Conservation (phyloP, 2,329 filamentous ascomycete genomes). For the Colletotrichum simmondsii region DNA sequence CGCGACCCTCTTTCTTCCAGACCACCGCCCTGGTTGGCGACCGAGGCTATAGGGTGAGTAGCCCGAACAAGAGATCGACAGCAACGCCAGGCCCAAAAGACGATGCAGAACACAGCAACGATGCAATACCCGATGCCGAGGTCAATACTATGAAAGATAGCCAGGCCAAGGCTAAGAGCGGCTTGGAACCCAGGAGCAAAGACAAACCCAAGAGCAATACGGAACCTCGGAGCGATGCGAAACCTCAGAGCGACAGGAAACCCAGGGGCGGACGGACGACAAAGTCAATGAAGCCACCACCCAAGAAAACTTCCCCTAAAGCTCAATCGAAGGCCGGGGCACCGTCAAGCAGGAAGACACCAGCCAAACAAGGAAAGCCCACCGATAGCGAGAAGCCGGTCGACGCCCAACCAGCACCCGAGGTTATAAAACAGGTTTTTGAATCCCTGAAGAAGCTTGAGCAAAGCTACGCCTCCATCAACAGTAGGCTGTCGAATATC, state of each 20-base stretch:
- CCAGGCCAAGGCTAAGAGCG: background rate
- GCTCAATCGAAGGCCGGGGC: no score
- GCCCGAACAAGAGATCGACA: background rate
- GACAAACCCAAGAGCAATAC: background rate
- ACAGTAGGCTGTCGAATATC: slow-evolving; percentile 7
- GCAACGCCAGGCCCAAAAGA: background rate
- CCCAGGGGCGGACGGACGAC: background rate
- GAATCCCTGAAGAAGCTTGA: slow-evolving; percentile 20
- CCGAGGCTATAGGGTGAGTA: slow-evolving; percentile 10
- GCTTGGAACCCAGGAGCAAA: background rate
- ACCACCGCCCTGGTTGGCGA: background rate
- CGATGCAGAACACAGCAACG: background rate
- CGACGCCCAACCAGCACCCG: background rate
- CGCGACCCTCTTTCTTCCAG: background rate
- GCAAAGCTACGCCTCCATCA: slow-evolving; percentile 19
- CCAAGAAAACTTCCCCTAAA: background rate
- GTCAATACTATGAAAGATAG: background rate
- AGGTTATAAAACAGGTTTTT: slow-evolving; percentile 19
- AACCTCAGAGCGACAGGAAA: background rate
- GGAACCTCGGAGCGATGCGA: background rate
- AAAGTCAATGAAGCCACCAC: background rate
- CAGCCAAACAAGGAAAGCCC: background rate
- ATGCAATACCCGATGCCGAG: background rate
- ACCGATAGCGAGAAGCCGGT: background rate
- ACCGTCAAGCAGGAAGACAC: background rate